Evolutionary conservation across 192 early-diverging fungal species (phyloP).

Genomic region (Mortierella hygrophila): DNA sequence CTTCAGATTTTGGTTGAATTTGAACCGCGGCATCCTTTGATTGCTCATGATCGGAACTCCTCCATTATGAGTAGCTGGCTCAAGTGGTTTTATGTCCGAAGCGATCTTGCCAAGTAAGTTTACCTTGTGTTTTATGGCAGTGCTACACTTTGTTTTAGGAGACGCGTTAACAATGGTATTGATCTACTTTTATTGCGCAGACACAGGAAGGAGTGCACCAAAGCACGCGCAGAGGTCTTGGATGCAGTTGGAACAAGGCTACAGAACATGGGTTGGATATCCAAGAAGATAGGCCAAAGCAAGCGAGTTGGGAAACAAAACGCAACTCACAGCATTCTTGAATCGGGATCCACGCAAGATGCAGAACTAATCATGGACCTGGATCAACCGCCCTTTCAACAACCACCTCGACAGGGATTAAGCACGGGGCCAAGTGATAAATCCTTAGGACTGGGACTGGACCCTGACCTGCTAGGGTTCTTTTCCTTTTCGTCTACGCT

Average conservation of each 20-base stretch:
- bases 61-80: constrained; percentile 8
- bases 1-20: constrained; percentile 53
- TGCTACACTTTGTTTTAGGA: background rate
- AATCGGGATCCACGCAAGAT: background rate
- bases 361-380: background rate
- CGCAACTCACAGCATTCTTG: background rate
- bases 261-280: constrained; percentile 23
- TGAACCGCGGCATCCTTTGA: constrained; percentile 45
- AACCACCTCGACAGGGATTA: background rate
- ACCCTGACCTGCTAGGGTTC: constrained; percentile 26
- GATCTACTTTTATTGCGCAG: background rate
- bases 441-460: background rate
- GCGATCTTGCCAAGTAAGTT: constrained; percentile 30
- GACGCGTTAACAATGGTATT: background rate
- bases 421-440: background rate
- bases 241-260: constrained; percentile 12
- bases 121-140: background rate
- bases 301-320: background rate
- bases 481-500: constrained; percentile 23
- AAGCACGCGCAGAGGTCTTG: constrained; percentile 12
- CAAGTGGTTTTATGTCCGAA: constrained; percentile 25
- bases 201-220: constrained; percentile 8
- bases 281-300: background rate
- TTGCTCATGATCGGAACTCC: constrained; percentile 21
- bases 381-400: background rate